Percentiles rank a stretch among this genome's conserved stretches.
Evolutionary conservation across 1,139 yeast genomes (phyloP).

Genomic region (Lodderomyces metapsilosis): DNA sequence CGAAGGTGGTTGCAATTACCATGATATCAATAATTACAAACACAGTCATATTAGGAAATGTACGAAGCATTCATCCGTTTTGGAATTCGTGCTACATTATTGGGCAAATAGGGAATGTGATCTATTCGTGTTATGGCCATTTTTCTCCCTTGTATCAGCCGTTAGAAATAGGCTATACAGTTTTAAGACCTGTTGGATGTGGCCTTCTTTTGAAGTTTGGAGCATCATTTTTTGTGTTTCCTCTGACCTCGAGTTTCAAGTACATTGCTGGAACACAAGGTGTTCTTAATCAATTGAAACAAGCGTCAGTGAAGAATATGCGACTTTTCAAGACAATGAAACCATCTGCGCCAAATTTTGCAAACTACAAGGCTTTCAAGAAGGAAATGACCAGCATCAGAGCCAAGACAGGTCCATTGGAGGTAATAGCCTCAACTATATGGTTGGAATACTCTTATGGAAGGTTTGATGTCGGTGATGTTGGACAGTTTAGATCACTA

Average conservation of each 20-base stretch:
- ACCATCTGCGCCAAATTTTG: slow-evolving; percentile 28
- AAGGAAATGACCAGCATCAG: slow-evolving; percentile 22
- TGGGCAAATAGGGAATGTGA: slow-evolving; percentile 23
- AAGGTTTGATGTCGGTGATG: slow-evolving; percentile 29
- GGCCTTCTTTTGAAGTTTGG: slow-evolving; percentile 22
- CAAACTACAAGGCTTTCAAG: slow-evolving; percentile 22
- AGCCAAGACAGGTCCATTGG: slow-evolving; percentile 21
- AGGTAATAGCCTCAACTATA: slow-evolving; percentile 21
- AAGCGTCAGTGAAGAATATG: slow-evolving; percentile 21
- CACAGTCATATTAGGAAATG: slow-evolving; percentile 24
- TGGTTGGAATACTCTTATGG: slow-evolving; percentile 28
- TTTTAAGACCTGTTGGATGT: slow-evolving; percentile 28
- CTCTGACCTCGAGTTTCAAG: slow-evolving; percentile 28
- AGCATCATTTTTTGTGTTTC: slow-evolving; percentile 25
- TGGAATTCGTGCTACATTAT: slow-evolving; percentile 22
- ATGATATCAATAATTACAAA: slow-evolving; percentile 26
- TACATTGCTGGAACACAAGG: slow-evolving; percentile 21
- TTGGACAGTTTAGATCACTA: slow-evolving; percentile 26
- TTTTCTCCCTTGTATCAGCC: slow-evolving; percentile 31
- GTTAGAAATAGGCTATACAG: slow-evolving; percentile 17
- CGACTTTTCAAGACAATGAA: slow-evolving; percentile 26
- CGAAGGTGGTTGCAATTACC: slow-evolving; percentile 26
- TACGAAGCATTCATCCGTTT: slow-evolving; percentile 21
- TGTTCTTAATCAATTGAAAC: slow-evolving; percentile 17
- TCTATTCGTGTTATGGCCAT: slow-evolving; percentile 26